A percentile compares a stretch with the other conserved stretches of the same genome.
These are phyloP conservation scores for Gillenia trifoliata DNA, from an alignment of 306 rosid genomes.

Conservation along the genomic window DNA sequence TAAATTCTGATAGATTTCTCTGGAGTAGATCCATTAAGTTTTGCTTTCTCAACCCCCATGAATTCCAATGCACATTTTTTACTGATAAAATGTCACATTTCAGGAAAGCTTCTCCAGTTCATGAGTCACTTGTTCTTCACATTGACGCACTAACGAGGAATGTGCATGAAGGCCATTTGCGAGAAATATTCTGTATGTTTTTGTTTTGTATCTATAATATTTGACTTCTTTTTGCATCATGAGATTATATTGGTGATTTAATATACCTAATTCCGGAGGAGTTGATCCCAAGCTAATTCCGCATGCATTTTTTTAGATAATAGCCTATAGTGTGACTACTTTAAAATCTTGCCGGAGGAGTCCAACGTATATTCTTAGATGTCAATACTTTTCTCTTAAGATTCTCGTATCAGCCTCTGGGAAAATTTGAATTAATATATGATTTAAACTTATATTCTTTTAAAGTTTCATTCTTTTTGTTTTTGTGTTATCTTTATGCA, in stretches of 20 bases:
- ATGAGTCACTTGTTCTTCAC: conserved; percentile 80
- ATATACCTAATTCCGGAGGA: background rate
- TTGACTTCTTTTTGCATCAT: conserved; percentile 8
- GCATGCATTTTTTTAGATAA: background rate
- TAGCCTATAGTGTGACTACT: background rate
- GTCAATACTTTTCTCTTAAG: background rate
- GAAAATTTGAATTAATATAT: background rate
- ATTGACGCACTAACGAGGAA: conserved; percentile 88
- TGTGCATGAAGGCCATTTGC: conserved; percentile 92
- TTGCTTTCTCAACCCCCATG: too few species aligned
- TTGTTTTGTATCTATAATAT: background rate
- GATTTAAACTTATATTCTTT: background rate
- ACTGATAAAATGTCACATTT: conserved; percentile 17
- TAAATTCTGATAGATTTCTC: background rate
- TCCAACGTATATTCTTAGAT: background rate
- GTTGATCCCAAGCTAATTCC: background rate
- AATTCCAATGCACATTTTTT: background rate
- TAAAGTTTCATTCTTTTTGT: background rate
- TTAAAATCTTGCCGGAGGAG: background rate
- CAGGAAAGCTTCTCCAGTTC: conserved; percentile 90
- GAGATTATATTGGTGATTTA: conserved; percentile 2
- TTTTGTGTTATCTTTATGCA: background rate
- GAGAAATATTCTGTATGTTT: conserved; percentile 83
- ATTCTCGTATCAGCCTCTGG: background rate
- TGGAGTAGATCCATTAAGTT: background rate